Evolutionary conservation across 2,329 filamentous ascomycete genomes (phyloP).

Genomic region (Cytospora piceicola): DNA sequence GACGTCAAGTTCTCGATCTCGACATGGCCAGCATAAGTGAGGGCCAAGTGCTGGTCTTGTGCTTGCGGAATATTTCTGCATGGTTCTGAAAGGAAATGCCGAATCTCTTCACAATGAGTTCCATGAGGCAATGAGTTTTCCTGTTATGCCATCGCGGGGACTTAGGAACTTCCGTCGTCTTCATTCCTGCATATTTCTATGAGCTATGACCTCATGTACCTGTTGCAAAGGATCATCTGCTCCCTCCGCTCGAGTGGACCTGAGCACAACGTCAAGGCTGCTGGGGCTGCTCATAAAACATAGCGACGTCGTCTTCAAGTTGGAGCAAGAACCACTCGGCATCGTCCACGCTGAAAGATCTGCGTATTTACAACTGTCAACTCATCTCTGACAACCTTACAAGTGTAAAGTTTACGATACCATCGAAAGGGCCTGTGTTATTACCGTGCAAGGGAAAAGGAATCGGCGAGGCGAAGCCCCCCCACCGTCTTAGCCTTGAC

Average conservation of each 20-base stretch:
- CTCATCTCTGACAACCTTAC: not conserved
- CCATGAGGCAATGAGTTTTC: not conserved
- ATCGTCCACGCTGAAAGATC: not conserved
- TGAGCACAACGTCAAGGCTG: slow-evolving; percentile 3
- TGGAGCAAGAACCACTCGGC: slow-evolving; percentile 3
- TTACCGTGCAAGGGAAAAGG: not conserved
- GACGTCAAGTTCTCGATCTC: not conserved
- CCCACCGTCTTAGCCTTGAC: slow-evolving; percentile 3
- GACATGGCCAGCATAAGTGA: not conserved
- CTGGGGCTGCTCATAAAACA: slow-evolving; percentile 9
- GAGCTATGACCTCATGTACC: not conserved
- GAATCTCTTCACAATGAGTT: not conserved
- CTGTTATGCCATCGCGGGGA: not conserved
- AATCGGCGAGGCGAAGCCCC: not conserved
- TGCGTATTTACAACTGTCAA: not conserved
- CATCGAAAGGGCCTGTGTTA: not conserved
- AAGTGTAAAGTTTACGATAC: not conserved
- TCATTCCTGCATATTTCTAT: not conserved
- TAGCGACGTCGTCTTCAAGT: not conserved
- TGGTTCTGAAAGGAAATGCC: not conserved
- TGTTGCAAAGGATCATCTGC: slow-evolving; percentile 6
- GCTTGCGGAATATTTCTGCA: not conserved
- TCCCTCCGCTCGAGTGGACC: not conserved
- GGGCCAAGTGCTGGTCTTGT: not conserved
- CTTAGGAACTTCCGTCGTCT: not conserved